Percentiles rank a stretch among this genome's conserved stretches.
Evolutionary conservation across 257 asterid species (phyloP).

Genomic region (Haberlea rhodopensis): DNA sequence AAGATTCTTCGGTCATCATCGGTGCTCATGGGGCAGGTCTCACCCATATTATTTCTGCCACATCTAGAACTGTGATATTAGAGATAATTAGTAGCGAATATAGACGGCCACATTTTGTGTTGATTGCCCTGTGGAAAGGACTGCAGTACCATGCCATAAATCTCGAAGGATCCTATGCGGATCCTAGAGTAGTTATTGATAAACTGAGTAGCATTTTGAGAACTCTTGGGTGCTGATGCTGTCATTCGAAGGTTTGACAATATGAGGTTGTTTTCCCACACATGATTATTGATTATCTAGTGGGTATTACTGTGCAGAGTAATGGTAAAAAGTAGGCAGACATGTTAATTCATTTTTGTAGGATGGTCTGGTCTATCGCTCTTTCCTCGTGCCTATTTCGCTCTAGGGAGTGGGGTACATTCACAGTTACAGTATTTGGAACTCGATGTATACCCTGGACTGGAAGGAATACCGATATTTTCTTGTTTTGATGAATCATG

Average conservation of each 20-base stretch:
- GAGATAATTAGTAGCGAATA: slow-evolving; percentile 82
- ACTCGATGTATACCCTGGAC: too few species aligned
- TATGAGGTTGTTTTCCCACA: not conserved
- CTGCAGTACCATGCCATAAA: slow-evolving; percentile 74
- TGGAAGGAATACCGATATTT: too few species aligned
- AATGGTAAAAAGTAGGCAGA: not conserved
- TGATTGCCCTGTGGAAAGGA: slow-evolving; percentile 91
- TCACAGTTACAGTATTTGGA: too few species aligned
- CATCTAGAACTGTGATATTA: slow-evolving; percentile 50
- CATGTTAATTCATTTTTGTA: too few species aligned
- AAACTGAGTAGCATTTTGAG: slow-evolving; percentile 53
- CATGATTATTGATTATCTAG: not conserved
- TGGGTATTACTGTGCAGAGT: not conserved
- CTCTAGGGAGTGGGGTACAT: not conserved
- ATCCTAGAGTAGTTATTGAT: slow-evolving; percentile 54
- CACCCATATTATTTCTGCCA: slow-evolving; percentile 82
- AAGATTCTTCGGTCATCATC: slow-evolving; percentile 73
- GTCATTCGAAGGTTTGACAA: not conserved
- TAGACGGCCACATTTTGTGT: slow-evolving; percentile 73
- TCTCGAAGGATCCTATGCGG: slow-evolving; percentile 55
- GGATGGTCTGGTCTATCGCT: not conserved
- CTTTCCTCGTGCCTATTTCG: not conserved
- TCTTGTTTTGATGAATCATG: too few species aligned
- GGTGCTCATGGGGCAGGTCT: slow-evolving; percentile 99
- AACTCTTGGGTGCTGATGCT: slow-evolving; percentile 52